These are phyloP conservation scores for Verticillium albo-atrum DNA, from an alignment of 2,329 filamentous ascomycete species.

Conservation along the genomic window DNA sequence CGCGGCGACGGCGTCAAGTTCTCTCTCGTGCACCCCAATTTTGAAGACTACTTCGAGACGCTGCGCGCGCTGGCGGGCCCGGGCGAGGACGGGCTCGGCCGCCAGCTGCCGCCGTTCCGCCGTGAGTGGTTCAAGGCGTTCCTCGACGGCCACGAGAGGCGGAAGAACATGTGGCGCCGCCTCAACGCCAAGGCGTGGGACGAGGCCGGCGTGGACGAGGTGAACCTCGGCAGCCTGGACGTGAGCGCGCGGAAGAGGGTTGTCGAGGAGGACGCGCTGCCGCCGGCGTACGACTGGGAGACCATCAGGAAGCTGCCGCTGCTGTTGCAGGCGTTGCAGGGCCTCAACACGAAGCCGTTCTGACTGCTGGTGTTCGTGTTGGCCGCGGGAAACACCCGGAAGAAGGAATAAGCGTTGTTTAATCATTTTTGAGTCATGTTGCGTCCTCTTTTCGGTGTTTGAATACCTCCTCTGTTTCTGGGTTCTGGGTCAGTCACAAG, in stretches of 20 bases:
- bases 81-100: conserved; percentile 32
- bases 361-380: not conserved
- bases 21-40: conserved; percentile 53
- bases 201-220: not conserved
- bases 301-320: not conserved
- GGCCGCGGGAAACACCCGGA: not conserved
- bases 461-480: no score
- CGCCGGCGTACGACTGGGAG: conserved; percentile 3
- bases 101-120: conserved; percentile 38
- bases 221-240: not conserved
- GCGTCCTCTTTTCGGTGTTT: no score
- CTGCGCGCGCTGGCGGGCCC: conserved; percentile 44
- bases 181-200: conserved; percentile 31
- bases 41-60: conserved; percentile 61
- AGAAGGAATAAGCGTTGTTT: not conserved
- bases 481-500: no score
- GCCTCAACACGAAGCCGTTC: conserved; percentile 1
- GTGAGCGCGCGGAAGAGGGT: not conserved
- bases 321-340: conserved; percentile 1
- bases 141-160: conserved; percentile 47
- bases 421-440: no score
- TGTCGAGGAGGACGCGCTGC: not conserved
- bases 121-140: conserved; percentile 45
- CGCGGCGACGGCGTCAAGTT: conserved; percentile 56
- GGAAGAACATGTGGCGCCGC: conserved; percentile 54